phyloP scores from a whole-genome alignment of 2,329 filamentous ascomycete genomes.

The Aspergillus novofumigatus region DNA sequence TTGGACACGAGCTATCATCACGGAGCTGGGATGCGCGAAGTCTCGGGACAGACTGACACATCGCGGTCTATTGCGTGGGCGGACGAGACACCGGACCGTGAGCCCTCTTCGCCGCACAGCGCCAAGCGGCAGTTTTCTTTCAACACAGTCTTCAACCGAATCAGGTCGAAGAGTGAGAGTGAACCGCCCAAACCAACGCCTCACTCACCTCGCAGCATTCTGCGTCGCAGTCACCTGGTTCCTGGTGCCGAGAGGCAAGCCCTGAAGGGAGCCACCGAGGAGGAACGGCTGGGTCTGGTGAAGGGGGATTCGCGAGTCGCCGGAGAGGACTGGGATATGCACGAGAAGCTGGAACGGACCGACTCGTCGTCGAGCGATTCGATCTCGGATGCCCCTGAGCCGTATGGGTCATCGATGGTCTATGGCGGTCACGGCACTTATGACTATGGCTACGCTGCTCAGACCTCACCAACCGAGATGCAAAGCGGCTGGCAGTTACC shows the following conservation, averaged over 20 bases:
- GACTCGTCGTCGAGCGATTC: slow-evolving; percentile 15
- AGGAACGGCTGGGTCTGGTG: slow-evolving; percentile 79
- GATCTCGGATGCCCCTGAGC: slow-evolving; percentile 19
- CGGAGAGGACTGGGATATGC: slow-evolving; percentile 19
- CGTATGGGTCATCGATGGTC: slow-evolving; percentile 9
- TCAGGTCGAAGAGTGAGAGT: slow-evolving; percentile 20
- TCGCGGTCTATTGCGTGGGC: slow-evolving; percentile 36
- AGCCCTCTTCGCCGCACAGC: slow-evolving; percentile 41
- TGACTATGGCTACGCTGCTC: neutral
- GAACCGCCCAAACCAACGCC: slow-evolving; percentile 15
- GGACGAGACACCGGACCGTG: slow-evolving; percentile 24
- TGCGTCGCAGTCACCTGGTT: slow-evolving; percentile 40
- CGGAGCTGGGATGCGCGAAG: slow-evolving; percentile 24
- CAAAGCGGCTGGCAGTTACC: slow-evolving; percentile 13
- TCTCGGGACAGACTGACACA: slow-evolving; percentile 34
- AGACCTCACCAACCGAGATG: neutral
- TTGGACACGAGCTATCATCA: slow-evolving; percentile 39
- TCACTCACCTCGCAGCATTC: slow-evolving; percentile 33
- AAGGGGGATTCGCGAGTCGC: slow-evolving; percentile 56
- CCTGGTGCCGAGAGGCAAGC: slow-evolving; percentile 13
- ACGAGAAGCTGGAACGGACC: slow-evolving; percentile 28
- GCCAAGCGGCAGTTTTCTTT: slow-evolving; percentile 85
- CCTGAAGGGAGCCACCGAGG: slow-evolving; percentile 64
- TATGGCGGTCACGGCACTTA: slow-evolving; percentile 17
- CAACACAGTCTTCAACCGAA: slow-evolving; percentile 71